Evolutionary conservation across 306 rosid genomes (phyloP), one percentile per base, ranked within the genome.

Genomic region (Pterocarpus macrocarpus): DNA sequence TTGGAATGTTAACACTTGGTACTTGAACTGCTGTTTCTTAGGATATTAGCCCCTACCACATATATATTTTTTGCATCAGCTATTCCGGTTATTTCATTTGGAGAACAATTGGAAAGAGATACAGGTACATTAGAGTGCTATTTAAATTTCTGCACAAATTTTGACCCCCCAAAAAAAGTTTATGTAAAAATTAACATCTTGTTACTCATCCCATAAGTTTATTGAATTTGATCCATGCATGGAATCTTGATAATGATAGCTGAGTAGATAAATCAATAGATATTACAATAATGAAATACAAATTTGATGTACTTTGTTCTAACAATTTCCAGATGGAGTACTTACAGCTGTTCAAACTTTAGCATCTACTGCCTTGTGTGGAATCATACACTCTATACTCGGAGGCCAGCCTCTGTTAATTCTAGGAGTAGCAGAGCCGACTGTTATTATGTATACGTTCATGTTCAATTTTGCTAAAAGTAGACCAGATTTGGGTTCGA

Each of bases 361-460:
- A 84, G 92, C 94, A 78, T 92, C 97, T 12, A 92, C 97, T 7
- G 91, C 95, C 22, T 55, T 90, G 57, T 92, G 97, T 88, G 97
- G 97, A 84, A 84, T 90, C 73, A 89, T 92, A 78, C 94, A 92
- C 85, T 90, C 97, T 22, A 86, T 92, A 33, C 81, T 90, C 2
- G 97, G 97, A 80, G 97, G 95, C 64, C 97, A 92, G 80, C 93
- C 97, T 71, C 71, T 92, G 88, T 58, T 92, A 83, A 92, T 92
- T 82, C 95, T 92, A 30, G 97, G 95, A 39, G 97, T 90, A 50
- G 97, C 95, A 35, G 97, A 92, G 81, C 97, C 95, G 58, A 92
- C 97, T 34, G 95, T 92, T 28, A 89, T 92, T 58, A 92, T 92
- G 97, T 92, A 92, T 80, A 92, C 87, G 3, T 89, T 92, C 83